A percentile compares a stretch with the other conserved stretches of the same genome.
Evolutionary conservation across 441 rosid genomes (phyloP).

Genomic region (Mallotus repandus): DNA sequence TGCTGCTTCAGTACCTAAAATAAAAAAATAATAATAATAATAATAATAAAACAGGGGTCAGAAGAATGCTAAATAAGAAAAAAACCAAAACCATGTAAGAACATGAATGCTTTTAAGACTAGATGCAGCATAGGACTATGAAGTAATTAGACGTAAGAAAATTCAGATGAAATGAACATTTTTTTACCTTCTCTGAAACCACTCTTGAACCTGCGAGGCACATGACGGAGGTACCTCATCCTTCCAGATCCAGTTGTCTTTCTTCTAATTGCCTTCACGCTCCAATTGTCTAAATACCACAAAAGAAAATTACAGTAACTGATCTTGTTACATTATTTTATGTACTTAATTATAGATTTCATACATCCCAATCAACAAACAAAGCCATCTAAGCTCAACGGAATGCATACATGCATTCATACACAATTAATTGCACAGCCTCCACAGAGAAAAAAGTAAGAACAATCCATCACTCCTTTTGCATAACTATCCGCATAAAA

Average conservation of each 20-base stretch:
- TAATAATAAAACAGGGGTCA: no score
- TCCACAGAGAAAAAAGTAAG: no score
- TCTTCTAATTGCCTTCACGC: slow-evolving; percentile 81
- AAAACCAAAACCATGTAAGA: slow-evolving; percentile 5
- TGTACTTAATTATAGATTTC: no score
- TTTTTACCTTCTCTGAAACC: slow-evolving; percentile 84
- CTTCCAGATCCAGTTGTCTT: slow-evolving; percentile 93
- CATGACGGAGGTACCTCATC: slow-evolving; percentile 85
- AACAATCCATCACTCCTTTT: no score
- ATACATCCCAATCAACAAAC: neutral
- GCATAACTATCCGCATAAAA: no score
- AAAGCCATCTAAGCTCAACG: neutral
- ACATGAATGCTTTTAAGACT: neutral
- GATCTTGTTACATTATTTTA: neutral
- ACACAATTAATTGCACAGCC: no score
- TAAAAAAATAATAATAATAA: no score
- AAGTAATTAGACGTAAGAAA: no score
- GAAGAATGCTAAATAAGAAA: neutral
- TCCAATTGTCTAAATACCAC: slow-evolving; percentile 66
- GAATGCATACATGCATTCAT: no score
- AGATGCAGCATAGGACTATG: neutral
- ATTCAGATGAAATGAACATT: neutral
- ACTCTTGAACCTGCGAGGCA: slow-evolving; percentile 86
- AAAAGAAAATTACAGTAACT: neutral
- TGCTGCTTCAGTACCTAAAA: slow-evolving; percentile 62